phyloP scores from a whole-genome alignment of 2,329 filamentous ascomycete genomes.

The Phaeophleospora eucalypticola region DNA sequence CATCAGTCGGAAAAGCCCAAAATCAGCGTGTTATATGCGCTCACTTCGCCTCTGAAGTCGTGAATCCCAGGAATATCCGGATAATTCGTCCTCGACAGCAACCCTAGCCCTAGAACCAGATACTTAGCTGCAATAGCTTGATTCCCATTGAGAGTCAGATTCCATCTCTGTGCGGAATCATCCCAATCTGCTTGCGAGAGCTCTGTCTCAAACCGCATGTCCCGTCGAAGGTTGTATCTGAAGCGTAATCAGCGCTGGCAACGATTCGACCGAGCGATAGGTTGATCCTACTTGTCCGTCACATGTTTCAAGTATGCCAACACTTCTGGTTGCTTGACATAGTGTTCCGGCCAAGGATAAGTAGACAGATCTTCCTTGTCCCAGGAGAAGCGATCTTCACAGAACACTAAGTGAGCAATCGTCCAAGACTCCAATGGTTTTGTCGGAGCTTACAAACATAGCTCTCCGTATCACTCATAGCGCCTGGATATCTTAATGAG shows the following conservation, averaged over 20 bases:
- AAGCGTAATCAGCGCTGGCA: too few species aligned
- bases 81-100: slow-evolving; percentile 37
- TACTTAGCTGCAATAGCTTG: slow-evolving; percentile 24
- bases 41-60: slow-evolving; percentile 35
- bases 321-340: slow-evolving; percentile 43
- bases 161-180: slow-evolving; percentile 9
- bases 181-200: slow-evolving; percentile 24
- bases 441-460: too few species aligned
- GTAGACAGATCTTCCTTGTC: slow-evolving; percentile 32
- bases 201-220: slow-evolving; percentile 22
- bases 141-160: slow-evolving; percentile 6
- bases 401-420: too few species aligned
- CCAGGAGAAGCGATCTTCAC: slow-evolving; percentile 34
- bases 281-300: slow-evolving; percentile 15
- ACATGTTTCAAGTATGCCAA: slow-evolving; percentile 20
- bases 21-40: too few species aligned
- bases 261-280: too few species aligned
- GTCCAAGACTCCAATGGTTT: too few species aligned
- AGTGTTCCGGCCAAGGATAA: slow-evolving; percentile 33
- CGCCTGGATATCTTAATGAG: slow-evolving; percentile 33
- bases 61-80: slow-evolving; percentile 37
- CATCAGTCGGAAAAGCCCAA: too few species aligned
- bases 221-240: slow-evolving; percentile 7
- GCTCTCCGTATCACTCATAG: slow-evolving; percentile 25
- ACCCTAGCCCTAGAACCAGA: slow-evolving; percentile 37